Evolutionary conservation across 257 asterid genomes (phyloP).

Genomic region (Mentha longifolia): DNA sequence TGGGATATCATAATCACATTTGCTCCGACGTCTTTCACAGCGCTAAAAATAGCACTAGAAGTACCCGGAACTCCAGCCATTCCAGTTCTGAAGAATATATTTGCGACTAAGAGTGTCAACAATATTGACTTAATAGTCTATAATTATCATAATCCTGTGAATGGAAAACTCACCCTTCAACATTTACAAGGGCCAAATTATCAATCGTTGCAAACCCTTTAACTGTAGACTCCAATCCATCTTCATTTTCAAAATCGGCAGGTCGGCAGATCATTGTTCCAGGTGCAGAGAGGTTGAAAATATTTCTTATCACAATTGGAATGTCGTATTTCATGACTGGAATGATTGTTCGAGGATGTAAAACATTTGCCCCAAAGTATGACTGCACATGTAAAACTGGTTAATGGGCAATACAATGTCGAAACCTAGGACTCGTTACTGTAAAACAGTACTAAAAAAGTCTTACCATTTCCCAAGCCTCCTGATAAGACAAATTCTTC

Average conservation of each 20-base stretch:
- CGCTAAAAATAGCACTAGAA: constrained; percentile 86
- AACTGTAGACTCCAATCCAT: constrained; percentile 67
- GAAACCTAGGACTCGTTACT: constrained; percentile 26
- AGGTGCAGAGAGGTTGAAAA: constrained; percentile 91
- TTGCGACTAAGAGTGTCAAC: constrained; percentile 28
- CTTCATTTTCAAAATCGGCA: constrained; percentile 49
- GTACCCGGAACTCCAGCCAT: constrained; percentile 99
- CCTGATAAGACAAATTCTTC: constrained; percentile 89
- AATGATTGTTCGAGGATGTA: constrained; percentile 97
- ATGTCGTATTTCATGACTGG: constrained; percentile 96
- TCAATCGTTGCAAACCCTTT: constrained; percentile 99
- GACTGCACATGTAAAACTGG: constrained; percentile 60
- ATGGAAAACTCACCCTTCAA: constrained; percentile 80
- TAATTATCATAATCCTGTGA: constrained; percentile 3
- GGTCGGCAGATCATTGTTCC: constrained; percentile 88
- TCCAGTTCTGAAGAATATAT: constrained; percentile 77
- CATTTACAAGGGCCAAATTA: constrained; percentile 95
- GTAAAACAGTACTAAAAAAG: constrained; percentile 29
- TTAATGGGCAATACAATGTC: constrained; percentile 33
- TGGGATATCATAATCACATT: constrained; percentile 98
- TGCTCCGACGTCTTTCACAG: constrained; percentile 96
- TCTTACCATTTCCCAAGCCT: constrained; percentile 99
- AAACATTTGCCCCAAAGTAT: constrained; percentile 97
- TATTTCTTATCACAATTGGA: constrained; percentile 96
- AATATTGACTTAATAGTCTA: constrained; percentile 7